These are phyloP conservation scores for Lentinula raphanica DNA, from an alignment of 768 basidiomycete genomes.

Conservation along the genomic window DNA sequence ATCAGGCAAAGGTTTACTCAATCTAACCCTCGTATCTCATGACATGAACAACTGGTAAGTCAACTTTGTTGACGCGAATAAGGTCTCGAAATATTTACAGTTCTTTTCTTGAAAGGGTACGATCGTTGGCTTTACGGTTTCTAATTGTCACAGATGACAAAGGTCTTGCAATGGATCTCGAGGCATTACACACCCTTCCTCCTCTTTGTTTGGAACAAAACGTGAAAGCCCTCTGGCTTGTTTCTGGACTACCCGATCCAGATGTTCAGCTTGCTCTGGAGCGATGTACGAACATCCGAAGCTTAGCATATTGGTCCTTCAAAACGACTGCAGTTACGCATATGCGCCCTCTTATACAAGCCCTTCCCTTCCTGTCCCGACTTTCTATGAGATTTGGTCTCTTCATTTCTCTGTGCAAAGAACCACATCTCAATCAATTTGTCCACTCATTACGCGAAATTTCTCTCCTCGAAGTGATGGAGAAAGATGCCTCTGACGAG, in stretches of 20 bases:
- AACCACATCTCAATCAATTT: background rate
- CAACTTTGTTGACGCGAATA: background rate
- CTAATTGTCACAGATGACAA: background rate
- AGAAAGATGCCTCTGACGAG: background rate
- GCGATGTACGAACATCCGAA: background rate
- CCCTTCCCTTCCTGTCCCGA: background rate
- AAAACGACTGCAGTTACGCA: background rate
- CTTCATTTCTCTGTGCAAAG: background rate
- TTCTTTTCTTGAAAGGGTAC: background rate
- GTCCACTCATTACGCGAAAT: background rate
- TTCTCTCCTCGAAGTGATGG: background rate
- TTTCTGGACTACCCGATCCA: background rate
- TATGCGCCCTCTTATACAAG: background rate
- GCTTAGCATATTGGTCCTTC: background rate
- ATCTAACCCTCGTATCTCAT: background rate
- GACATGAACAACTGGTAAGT: background rate
- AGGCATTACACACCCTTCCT: background rate
- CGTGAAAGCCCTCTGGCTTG: background rate
- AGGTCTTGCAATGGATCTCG: background rate
- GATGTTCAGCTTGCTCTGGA: background rate
- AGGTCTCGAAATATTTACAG: background rate
- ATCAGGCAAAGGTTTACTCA: background rate
- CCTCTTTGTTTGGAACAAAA: background rate
- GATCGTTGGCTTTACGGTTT: background rate
- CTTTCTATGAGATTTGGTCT: background rate